phyloP scores from a whole-genome alignment of 2,329 filamentous ascomycete genomes.

The Teratosphaeria pseudoeucalypti region DNA sequence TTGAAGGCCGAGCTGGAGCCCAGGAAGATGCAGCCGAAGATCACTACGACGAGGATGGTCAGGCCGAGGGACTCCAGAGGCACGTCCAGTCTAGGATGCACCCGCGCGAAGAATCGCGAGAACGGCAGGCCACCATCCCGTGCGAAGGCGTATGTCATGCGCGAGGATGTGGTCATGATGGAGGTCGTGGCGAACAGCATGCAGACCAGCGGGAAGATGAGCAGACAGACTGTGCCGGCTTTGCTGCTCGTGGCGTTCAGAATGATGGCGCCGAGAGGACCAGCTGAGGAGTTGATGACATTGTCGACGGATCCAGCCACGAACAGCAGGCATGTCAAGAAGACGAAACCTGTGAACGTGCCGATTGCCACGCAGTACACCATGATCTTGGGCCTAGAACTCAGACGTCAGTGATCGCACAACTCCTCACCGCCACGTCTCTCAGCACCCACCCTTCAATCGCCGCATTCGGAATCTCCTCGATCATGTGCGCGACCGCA shows the following conservation, averaged over 20 bases:
- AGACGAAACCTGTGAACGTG: constrained; percentile 27
- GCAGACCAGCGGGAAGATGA: constrained; percentile 27
- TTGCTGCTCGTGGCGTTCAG: constrained; percentile 25
- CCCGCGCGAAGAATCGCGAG: constrained; percentile 24
- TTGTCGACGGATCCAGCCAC: constrained; percentile 23
- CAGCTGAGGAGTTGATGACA: constrained; percentile 22
- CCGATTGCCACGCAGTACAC: constrained; percentile 28
- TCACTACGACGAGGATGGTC: constrained; percentile 21
- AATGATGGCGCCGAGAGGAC: constrained; percentile 26
- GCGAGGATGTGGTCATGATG: constrained; percentile 27
- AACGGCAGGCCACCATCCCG: constrained; percentile 27
- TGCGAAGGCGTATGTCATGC: constrained; percentile 29
- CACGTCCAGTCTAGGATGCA: constrained; percentile 25
- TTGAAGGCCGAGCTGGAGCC: constrained; percentile 29
- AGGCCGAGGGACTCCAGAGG: constrained; percentile 26
- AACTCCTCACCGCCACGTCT: background rate
- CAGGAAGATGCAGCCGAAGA: constrained; percentile 28
- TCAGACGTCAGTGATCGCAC: background rate
- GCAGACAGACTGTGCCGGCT: constrained; percentile 26
- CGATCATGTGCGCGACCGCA: constrained; percentile 40
- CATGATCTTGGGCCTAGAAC: constrained; percentile 24
- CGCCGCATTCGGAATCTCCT: constrained; percentile 27
- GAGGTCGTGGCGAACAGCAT: constrained; percentile 25
- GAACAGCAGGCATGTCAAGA: constrained; percentile 27
- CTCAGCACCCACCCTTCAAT: constrained; percentile 9